These are phyloP conservation scores for Rheum nobile DNA, from an alignment of 148 eudicot species.

Conservation along the genomic window DNA sequence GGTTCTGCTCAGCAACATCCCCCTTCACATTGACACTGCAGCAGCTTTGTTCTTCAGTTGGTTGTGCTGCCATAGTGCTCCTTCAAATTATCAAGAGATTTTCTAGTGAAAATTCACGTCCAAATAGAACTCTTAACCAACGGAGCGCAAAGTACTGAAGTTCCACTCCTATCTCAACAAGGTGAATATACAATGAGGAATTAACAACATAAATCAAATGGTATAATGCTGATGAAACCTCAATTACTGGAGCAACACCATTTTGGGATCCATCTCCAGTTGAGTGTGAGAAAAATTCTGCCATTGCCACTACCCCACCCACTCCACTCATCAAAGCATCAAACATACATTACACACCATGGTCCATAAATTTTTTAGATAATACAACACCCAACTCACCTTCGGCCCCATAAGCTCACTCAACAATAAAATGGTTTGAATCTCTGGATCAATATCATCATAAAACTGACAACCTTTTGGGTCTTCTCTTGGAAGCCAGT, in stretches of 20 bases:
- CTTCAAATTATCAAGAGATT: slow-evolving; percentile 51
- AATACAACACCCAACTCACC: slow-evolving; percentile 89
- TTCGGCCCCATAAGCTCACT: slow-evolving; percentile 99
- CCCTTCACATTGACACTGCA: slow-evolving; percentile 28
- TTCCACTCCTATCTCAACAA: slow-evolving; percentile 89
- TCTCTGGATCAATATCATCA: slow-evolving; percentile 59
- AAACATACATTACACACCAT: slow-evolving; percentile 86
- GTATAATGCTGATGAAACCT: slow-evolving; percentile 82
- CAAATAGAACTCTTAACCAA: slow-evolving; percentile 87
- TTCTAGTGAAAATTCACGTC: slow-evolving; percentile 84
- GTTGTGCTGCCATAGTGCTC: not conserved
- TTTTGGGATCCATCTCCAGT: slow-evolving; percentile 41
- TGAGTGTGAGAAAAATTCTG: slow-evolving; percentile 61
- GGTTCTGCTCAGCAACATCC: slow-evolving; percentile 53
- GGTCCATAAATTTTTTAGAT: slow-evolving; percentile 87
- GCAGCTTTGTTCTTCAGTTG: slow-evolving; percentile 6
- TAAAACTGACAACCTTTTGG: slow-evolving; percentile 27
- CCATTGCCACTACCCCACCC: slow-evolving; percentile 75
- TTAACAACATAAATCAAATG: slow-evolving; percentile 78
- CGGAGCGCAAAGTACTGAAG: slow-evolving; percentile 95
- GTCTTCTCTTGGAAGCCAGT: slow-evolving; percentile 23
- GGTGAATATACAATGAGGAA: slow-evolving; percentile 73
- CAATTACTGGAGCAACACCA: slow-evolving; percentile 75
- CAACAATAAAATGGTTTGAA: slow-evolving; percentile 54
- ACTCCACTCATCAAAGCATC: slow-evolving; percentile 90